Conservation (phyloP, 1,284 basidiomycete species). For the Ustilago crameri region DNA sequence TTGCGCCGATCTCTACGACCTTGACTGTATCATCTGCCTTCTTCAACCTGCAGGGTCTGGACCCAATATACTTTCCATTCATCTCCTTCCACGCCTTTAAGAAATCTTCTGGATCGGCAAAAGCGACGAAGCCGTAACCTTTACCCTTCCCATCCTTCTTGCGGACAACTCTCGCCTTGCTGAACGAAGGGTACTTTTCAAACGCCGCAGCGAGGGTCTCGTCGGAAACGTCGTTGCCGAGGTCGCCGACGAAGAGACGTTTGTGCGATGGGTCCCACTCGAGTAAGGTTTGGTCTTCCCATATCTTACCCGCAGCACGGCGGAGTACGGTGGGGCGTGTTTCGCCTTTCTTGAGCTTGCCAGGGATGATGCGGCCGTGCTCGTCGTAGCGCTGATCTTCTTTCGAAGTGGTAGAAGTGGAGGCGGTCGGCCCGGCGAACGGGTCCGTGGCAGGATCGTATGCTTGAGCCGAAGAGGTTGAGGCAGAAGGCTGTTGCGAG, state of each 20-base stretch:
- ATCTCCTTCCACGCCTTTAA: constrained; percentile 99
- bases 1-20: constrained; percentile 59
- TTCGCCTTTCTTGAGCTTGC: constrained; percentile 79
- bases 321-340: constrained; percentile 93
- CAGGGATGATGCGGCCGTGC: constrained; percentile 47
- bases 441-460: constrained; percentile 2
- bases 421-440: constrained; percentile 12
- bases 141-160: constrained; percentile 84
- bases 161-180: constrained; percentile 94
- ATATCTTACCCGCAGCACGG: constrained; percentile 92
- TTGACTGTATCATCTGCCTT: constrained; percentile 62
- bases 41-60: constrained; percentile 63
- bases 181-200: constrained; percentile 85
- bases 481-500: not conserved
- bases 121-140: constrained; percentile 92
- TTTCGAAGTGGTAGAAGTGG: constrained; percentile 13
- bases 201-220: constrained; percentile 92
- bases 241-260: constrained; percentile 94
- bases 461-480: not conserved
- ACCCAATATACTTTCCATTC: constrained; percentile 78
- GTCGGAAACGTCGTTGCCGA: constrained; percentile 98
- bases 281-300: constrained; percentile 96
- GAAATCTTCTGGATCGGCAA: constrained; percentile 98
- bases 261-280: constrained; percentile 99
- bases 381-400: constrained; percentile 28